These are phyloP conservation scores for Cordyceps farinosa DNA, from an alignment of 2,329 filamentous ascomycete species.

Conservation along the genomic window DNA sequence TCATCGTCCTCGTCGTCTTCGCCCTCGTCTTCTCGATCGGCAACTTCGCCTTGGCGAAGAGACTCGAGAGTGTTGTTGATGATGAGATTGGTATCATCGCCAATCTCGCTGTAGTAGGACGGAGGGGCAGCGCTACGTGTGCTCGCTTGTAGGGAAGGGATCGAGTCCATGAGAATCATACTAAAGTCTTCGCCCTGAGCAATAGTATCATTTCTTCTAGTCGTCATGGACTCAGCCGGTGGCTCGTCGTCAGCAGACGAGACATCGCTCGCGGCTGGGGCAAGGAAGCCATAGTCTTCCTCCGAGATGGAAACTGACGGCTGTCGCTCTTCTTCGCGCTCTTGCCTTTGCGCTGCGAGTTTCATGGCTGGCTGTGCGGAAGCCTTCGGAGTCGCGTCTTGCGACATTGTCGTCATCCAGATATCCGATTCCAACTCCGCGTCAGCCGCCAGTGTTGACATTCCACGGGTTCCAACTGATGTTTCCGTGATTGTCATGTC, in stretches of 20 bases:
- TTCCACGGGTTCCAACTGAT: background rate
- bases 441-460: conserved; percentile 22
- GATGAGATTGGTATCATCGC: conserved; percentile 54
- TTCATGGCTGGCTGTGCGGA: conserved; percentile 19
- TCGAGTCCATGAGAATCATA: conserved; percentile 55
- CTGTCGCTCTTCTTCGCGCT: conserved; percentile 1
- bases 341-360: background rate
- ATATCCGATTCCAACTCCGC: conserved; percentile 41
- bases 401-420: conserved; percentile 42
- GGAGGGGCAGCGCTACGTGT: conserved; percentile 32
- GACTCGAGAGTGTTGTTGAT: conserved; percentile 54
- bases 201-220: conserved; percentile 38
- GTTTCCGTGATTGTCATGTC: conserved; percentile 24
- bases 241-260: conserved; percentile 33
- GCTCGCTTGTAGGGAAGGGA: conserved; percentile 48
- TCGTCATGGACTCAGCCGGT: conserved; percentile 22
- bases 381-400: conserved; percentile 36
- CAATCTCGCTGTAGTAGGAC: conserved; percentile 43
- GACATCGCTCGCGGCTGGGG: conserved; percentile 31
- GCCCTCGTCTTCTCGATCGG: conserved; percentile 21
- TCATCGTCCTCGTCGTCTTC: conserved; percentile 14
- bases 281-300: conserved; percentile 29
- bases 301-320: conserved; percentile 4
- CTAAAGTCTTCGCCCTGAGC: conserved; percentile 54
- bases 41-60: conserved; percentile 36